Conservation (phyloP, 1,284 basidiomycete genomes). For the Ustilago loliicola region DNA sequence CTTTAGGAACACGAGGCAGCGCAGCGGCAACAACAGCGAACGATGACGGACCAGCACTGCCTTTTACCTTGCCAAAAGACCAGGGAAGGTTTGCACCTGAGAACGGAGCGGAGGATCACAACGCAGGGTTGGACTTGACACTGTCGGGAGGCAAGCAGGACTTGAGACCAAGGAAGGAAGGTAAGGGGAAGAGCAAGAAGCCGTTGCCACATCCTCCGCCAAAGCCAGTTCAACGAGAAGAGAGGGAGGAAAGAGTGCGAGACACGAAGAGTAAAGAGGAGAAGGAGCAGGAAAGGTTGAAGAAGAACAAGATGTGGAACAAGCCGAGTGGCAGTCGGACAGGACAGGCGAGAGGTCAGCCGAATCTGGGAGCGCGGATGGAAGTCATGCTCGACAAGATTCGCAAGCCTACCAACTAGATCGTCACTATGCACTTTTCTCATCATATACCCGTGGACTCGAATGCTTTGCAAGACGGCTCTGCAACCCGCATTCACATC, state of each 20-base stretch:
- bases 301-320: constrained; percentile 64
- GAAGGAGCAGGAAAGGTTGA: constrained; percentile 53
- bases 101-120: constrained; percentile 21
- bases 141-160: constrained; percentile 38
- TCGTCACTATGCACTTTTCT: not conserved
- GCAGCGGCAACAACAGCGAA: not conserved
- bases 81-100: constrained; percentile 62
- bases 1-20: constrained; percentile 35
- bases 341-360: constrained; percentile 65
- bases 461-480: not conserved
- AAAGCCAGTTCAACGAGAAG: constrained; percentile 1
- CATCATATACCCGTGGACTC: constrained; percentile 25
- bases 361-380: constrained; percentile 66
- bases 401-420: constrained; percentile 33
- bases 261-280: constrained; percentile 55
- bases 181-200: constrained; percentile 31
- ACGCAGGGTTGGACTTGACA: constrained; percentile 12
- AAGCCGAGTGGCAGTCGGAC: constrained; percentile 55
- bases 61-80: constrained; percentile 33
- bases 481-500: not conserved
- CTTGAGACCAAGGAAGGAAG: constrained; percentile 28
- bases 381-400: constrained; percentile 69
- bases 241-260: constrained; percentile 11
- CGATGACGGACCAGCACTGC: constrained; percentile 15
- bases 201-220: constrained; percentile 49